Evolutionary conservation across 305 asterid genomes (phyloP).

Genomic region (Fraxinus velutina): DNA sequence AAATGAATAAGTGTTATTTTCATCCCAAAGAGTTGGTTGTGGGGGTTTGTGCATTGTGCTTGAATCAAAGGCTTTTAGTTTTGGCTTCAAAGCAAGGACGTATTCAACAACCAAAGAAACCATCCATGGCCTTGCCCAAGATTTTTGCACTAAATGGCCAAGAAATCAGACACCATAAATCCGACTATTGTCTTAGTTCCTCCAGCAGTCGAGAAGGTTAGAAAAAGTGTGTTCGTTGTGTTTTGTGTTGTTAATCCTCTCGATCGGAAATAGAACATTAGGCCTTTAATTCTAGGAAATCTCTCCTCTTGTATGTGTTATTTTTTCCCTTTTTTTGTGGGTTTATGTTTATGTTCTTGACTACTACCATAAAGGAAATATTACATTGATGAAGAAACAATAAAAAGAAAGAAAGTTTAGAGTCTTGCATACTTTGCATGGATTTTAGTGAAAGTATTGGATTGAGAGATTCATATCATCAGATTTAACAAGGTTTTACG

Average conservation of each 20-base stretch:
- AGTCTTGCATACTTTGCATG: neutral
- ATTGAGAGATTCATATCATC: neutral
- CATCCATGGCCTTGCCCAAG: conserved; percentile 41
- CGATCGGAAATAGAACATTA: neutral
- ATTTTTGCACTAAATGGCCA: conserved; percentile 59
- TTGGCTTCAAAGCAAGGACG: conserved; percentile 49
- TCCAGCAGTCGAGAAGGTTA: conserved; percentile 67
- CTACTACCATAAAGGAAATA: neutral
- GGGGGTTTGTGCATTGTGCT: conserved; percentile 77
- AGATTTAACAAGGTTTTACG: neutral
- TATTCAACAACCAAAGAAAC: conserved; percentile 19
- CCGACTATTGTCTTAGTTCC: conserved; percentile 30
- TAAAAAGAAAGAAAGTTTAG: neutral
- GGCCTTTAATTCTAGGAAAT: neutral
- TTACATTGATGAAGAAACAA: neutral
- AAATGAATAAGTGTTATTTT: conserved; percentile 47
- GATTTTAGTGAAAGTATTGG: neutral
- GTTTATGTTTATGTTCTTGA: conserved; percentile 13
- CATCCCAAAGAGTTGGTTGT: conserved; percentile 61
- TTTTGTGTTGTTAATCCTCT: neutral
- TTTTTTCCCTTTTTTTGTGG: neutral
- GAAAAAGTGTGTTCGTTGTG: neutral
- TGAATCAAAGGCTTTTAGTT: conserved; percentile 64
- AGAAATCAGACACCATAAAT: conserved; percentile 42
- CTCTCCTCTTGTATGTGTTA: neutral